These are phyloP conservation scores for Marasmius oreades DNA, from an alignment of 1,284 basidiomycete genomes.

Conservation along the genomic window DNA sequence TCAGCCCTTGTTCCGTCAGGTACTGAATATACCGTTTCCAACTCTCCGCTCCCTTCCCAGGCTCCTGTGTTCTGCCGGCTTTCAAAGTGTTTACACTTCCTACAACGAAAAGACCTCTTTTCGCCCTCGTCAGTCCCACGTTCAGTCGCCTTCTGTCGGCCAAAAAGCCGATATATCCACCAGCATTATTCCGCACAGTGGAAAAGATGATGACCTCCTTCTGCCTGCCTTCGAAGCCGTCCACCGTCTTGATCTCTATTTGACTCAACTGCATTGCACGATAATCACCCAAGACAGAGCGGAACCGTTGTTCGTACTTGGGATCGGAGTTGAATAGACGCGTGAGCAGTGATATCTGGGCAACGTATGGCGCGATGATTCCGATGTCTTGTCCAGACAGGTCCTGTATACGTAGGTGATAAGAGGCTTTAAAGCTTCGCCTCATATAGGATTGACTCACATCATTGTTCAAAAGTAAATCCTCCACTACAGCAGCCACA, in stretches of 20 bases:
- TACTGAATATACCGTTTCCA: constrained; percentile 62
- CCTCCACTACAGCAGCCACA: constrained; percentile 76
- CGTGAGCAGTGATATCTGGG: constrained; percentile 71
- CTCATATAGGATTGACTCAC: constrained; percentile 38
- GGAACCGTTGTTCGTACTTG: constrained; percentile 50
- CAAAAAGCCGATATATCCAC: constrained; percentile 81
- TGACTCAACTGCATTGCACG: constrained; percentile 60
- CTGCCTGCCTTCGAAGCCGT: constrained; percentile 92
- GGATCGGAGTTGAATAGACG: constrained; percentile 58
- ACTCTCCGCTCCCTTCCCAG: constrained; percentile 46
- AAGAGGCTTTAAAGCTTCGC: constrained; percentile 9
- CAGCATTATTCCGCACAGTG: constrained; percentile 78
- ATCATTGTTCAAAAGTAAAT: constrained; percentile 70
- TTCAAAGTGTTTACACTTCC: constrained; percentile 73
- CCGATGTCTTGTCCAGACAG: constrained; percentile 76
- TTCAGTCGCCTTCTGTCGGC: constrained; percentile 86
- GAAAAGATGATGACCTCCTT: constrained; percentile 91
- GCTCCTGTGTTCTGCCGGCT: background rate
- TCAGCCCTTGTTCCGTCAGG: constrained; percentile 45
- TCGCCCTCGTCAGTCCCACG: constrained; percentile 85
- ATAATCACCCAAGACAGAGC: constrained; percentile 53
- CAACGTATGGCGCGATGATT: constrained; percentile 84
- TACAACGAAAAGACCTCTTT: constrained; percentile 78
- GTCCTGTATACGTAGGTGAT: constrained; percentile 34
- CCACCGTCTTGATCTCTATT: constrained; percentile 86